Evolutionary conservation across 2,329 filamentous ascomycete species (phyloP), one percentile per base, ranked within the genome.

Genomic region (Fusarium penzigii): DNA sequence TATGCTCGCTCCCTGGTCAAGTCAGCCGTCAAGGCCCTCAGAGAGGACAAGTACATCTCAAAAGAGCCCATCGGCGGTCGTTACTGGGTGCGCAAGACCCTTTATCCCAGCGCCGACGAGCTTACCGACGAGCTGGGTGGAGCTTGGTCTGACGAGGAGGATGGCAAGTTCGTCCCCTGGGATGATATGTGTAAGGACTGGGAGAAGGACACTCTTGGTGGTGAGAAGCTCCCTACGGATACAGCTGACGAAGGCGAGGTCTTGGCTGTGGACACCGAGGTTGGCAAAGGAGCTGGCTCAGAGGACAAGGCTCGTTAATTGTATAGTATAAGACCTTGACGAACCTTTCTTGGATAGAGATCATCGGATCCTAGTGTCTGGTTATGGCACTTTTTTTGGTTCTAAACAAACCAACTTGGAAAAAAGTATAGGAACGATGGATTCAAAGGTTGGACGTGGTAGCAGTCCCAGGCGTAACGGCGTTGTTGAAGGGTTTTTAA

Each of bases 91-190:
- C 42, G 49, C 39, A 51, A 55, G 34, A 55, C 29, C 3, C 10
- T 47, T n/a, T 32, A 16, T 44, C 61, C 64, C 1, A 42, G 39
- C 5, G 32, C 6, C 7, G n/a, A 53, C 3, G 39, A 40, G 5
- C 29, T 55, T 2, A 57, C 63, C 10, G 51, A 58, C 20, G 55
- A 47, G 3, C 11, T 58, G 6, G 62, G 64, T 6, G 68, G 53
- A 17, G 52, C 55, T 10, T 60, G 52, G 50, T 53, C 57, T 0
- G 57, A 60, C n/a, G 49, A 55, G 17, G 48, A 59, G 32, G 55
- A 51, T 13, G 52, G 51, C 7, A 55, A 38, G 14, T 71, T 68
- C 45, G 40, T 70, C 9, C 41, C 59, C 9, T 71, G 65, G 61
- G 46, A 48, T 20, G 46, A 65, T 32, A 55, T 72, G 13, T 71